Conservation (phyloP, 441 rosid species). For the Raphanus hybrid region DNA sequence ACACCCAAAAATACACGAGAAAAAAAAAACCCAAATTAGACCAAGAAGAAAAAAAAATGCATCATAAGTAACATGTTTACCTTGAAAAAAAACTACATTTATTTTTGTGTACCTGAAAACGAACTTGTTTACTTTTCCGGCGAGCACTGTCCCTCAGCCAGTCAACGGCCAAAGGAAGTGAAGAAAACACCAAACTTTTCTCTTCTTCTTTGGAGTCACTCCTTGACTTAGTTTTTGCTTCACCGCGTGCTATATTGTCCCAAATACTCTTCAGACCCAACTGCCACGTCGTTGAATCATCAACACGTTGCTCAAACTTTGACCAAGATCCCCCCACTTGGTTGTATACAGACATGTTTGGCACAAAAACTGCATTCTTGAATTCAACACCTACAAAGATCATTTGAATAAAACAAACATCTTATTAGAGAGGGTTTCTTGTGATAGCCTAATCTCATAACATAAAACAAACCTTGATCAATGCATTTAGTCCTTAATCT, state of each 20-base stretch:
- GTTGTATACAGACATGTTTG: slow-evolving; percentile 76
- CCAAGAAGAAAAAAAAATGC: background rate
- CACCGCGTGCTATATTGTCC: slow-evolving; percentile 69
- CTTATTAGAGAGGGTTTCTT: background rate
- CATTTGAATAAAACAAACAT: slow-evolving; percentile 13
- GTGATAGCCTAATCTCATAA: background rate
- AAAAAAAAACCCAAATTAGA: slow-evolving; percentile 11
- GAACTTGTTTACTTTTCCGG: slow-evolving; percentile 57
- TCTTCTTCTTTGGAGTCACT: slow-evolving; percentile 53
- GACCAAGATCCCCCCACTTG: slow-evolving; percentile 71
- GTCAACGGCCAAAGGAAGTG: slow-evolving; percentile 83
- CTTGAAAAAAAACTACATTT: too few species aligned
- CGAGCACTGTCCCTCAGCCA: slow-evolving; percentile 81
- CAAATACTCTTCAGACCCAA: slow-evolving; percentile 75
- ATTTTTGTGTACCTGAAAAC: slow-evolving; percentile 61
- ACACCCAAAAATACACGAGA: background rate
- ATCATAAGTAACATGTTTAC: background rate
- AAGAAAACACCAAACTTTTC: slow-evolving; percentile 78
- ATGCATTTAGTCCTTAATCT: slow-evolving; percentile 67
- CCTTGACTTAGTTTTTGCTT: slow-evolving; percentile 56
- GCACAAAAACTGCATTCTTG: slow-evolving; percentile 89
- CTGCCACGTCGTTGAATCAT: slow-evolving; percentile 77
- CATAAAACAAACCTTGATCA: slow-evolving; percentile 59
- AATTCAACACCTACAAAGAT: slow-evolving; percentile 66
- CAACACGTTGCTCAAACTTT: slow-evolving; percentile 47